These are phyloP conservation scores for Mycena filopes DNA, from an alignment of 768 basidiomycete species.

Conservation along the genomic window DNA sequence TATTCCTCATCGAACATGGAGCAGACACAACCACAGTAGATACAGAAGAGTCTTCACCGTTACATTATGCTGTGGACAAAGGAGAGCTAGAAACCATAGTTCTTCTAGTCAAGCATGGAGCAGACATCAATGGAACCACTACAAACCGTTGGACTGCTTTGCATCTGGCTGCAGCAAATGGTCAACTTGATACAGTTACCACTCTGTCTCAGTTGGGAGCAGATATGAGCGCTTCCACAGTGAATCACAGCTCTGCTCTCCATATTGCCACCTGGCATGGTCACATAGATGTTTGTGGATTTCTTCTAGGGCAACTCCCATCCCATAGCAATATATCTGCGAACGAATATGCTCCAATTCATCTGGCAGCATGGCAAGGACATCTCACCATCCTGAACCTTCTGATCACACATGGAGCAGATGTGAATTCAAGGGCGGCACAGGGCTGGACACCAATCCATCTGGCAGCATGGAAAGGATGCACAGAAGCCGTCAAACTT, in stretches of 20 bases:
- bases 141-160: constrained; percentile 14
- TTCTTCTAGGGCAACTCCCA: background rate
- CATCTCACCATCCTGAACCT: background rate
- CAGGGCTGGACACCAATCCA: constrained; percentile 29
- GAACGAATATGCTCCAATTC: constrained; percentile 13
- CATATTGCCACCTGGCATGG: constrained; percentile 24
- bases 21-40: constrained; percentile 8
- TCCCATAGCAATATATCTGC: background rate
- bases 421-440: background rate
- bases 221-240: background rate
- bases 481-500: constrained; percentile 4
- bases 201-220: constrained; percentile 10
- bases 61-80: constrained; percentile 14
- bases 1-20: constrained; percentile 26
- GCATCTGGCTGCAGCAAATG: constrained; percentile 14
- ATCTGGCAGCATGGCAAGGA: constrained; percentile 20
- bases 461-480: constrained; percentile 19
- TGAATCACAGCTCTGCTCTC: background rate
- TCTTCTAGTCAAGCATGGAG: constrained; percentile 16
- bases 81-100: constrained; percentile 12
- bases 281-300: constrained; percentile 2
- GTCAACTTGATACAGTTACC: constrained; percentile 3
- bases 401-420: constrained; percentile 4
- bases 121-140: constrained; percentile 3
- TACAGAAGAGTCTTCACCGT: constrained; percentile 8